Percentiles rank a stretch among this genome's conserved stretches.
phyloP scores from a whole-genome alignment of 352 stramenopile genomes.

The Phytophthora idaei region DNA sequence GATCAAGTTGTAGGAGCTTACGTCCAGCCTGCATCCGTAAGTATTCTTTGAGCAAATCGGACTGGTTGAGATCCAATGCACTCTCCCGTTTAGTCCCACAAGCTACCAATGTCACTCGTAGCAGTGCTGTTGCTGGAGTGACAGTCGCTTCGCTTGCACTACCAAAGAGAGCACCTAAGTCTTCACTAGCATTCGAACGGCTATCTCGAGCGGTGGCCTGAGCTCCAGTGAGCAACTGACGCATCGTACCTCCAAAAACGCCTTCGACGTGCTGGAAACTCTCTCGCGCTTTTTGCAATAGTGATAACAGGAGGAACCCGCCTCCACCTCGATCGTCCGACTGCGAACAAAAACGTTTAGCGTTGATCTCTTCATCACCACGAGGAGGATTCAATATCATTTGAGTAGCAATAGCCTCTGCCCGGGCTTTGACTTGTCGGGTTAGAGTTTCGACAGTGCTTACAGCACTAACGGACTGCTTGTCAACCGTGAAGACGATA shows the following conservation, averaged over 20 bases:
- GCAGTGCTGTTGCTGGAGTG: constrained; percentile 21
- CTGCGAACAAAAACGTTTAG: constrained; percentile 36
- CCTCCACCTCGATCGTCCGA: constrained; percentile 40
- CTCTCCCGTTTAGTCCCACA: constrained; percentile 48
- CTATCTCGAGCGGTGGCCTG: constrained; percentile 34
- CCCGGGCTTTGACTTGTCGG: constrained; percentile 22
- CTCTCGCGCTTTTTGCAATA: constrained; percentile 29
- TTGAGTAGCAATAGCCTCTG: constrained; percentile 4
- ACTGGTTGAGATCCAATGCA: constrained; percentile 26
- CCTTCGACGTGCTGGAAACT: constrained; percentile 34
- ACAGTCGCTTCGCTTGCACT: background rate
- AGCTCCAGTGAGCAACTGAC: constrained; percentile 54
- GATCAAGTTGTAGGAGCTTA: constrained; percentile 44
- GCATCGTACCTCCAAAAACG: constrained; percentile 52
- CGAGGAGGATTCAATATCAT: constrained; percentile 29
- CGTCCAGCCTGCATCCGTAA: constrained; percentile 33
- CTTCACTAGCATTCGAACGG: background rate
- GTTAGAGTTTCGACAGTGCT: constrained; percentile 29
- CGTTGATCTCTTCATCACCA: constrained; percentile 63
- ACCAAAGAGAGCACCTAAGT: constrained; percentile 15
- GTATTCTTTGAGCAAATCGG: constrained; percentile 48
- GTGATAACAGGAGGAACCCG: constrained; percentile 51
- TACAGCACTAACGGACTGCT: constrained; percentile 19
- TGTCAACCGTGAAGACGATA: constrained; percentile 29
- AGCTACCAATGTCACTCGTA: constrained; percentile 39